Percentiles rank a stretch among this genome's conserved stretches.
These are phyloP conservation scores for Alternaria sp. DNA, from an alignment of 2,329 filamentous ascomycete species.

Conservation along the genomic window DNA sequence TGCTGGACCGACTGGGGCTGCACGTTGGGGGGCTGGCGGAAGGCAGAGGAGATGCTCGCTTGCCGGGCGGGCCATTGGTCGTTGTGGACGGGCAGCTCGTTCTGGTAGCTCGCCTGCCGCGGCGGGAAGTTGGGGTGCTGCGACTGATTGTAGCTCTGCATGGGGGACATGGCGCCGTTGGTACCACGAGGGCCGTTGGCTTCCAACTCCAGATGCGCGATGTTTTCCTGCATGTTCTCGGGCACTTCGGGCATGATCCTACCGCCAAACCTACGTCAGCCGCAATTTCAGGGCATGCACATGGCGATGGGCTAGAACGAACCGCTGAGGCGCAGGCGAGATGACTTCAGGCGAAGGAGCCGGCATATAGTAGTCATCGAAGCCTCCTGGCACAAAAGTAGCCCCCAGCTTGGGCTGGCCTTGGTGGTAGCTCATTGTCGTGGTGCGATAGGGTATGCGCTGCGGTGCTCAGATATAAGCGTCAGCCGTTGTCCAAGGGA, in stretches of 20 bases:
- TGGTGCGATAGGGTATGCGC: conserved; percentile 10
- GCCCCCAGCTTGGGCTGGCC: conserved; percentile 53
- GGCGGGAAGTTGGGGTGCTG: conserved; percentile 37
- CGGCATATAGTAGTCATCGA: conserved; percentile 72
- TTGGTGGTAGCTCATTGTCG: conserved; percentile 47
- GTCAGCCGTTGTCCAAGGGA: conserved; percentile 38
- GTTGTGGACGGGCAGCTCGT: conserved; percentile 25
- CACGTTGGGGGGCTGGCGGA: conserved; percentile 46
- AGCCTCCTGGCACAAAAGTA: conserved; percentile 71
- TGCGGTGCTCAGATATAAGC: conserved; percentile 20
- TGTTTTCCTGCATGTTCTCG: conserved; percentile 93
- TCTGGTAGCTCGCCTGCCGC: conserved; percentile 39
- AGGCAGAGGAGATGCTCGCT: conserved; percentile 46
- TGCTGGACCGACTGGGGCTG: conserved; percentile 36
- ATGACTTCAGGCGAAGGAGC: conserved; percentile 64
- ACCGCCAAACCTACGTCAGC: conserved; percentile 42
- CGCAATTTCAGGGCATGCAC: conserved; percentile 27
- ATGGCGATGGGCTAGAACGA: conserved; percentile 41
- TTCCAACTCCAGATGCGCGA: conserved; percentile 88
- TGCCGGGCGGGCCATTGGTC: conserved; percentile 42
- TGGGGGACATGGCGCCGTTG: conserved; percentile 38
- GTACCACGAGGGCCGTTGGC: conserved; percentile 58
- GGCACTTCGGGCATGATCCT: conserved; percentile 96
- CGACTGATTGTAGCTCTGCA: conserved; percentile 36
- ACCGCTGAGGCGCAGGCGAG: conserved; percentile 74